Evolutionary conservation across 148 eudicot species (phyloP).

Genomic region (Fagopyrum homotropicum): DNA sequence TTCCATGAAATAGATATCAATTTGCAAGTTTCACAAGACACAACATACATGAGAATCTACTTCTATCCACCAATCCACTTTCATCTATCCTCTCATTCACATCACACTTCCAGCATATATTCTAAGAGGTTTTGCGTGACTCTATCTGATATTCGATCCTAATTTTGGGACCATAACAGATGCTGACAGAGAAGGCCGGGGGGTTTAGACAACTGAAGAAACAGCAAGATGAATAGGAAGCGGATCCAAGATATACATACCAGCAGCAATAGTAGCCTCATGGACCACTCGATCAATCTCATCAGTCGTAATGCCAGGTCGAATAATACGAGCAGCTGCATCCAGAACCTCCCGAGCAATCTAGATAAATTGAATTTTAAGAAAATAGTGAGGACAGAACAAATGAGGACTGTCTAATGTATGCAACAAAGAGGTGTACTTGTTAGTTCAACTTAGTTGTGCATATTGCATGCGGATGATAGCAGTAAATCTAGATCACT

Average conservation of each 20-base stretch:
- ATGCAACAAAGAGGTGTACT: background rate
- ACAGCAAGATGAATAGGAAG: background rate
- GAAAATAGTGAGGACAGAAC: background rate
- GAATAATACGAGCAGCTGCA: slow-evolving; percentile 90
- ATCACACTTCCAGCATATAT: too few species aligned
- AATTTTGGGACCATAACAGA: too few species aligned
- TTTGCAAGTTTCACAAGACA: background rate
- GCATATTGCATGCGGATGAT: background rate
- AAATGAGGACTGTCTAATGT: background rate
- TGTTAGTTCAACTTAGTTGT: background rate
- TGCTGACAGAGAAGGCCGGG: background rate
- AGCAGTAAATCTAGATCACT: slow-evolving; percentile 1
- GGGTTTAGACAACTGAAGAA: background rate
- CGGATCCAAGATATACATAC: slow-evolving; percentile 37
- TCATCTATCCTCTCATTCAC: too few species aligned
- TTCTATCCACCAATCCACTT: too few species aligned
- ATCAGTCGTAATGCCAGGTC: slow-evolving; percentile 93
- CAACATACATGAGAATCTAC: background rate
- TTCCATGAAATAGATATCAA: background rate
- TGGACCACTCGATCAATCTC: slow-evolving; percentile 97
- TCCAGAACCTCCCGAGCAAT: slow-evolving; percentile 92
- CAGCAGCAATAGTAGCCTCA: slow-evolving; percentile 91
- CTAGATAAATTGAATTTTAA: slow-evolving; percentile 28
- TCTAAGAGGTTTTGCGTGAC: too few species aligned
- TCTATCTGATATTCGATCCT: too few species aligned